Percentiles rank a stretch among this genome's conserved stretches.
Evolutionary conservation across 768 basidiomycete genomes (phyloP).

Genomic region (Agrocybe pediades): DNA sequence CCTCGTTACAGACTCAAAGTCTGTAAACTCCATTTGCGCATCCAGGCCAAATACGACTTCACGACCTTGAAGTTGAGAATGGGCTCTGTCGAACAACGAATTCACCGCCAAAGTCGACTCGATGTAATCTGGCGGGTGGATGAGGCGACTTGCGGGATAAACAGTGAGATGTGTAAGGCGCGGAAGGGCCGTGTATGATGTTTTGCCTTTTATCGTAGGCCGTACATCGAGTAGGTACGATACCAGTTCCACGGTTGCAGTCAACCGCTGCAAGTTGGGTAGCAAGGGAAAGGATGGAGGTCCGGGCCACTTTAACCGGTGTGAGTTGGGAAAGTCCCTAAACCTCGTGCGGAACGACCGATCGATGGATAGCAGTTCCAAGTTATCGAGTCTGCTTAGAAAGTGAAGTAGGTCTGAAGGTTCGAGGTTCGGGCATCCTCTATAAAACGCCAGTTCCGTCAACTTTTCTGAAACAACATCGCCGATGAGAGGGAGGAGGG

Average conservation of each 20-base stretch:
- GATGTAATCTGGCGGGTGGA: slow-evolving; percentile 19
- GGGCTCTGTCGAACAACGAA: slow-evolving; percentile 8
- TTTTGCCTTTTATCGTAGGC: neutral
- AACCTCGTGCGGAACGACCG: slow-evolving; percentile 18
- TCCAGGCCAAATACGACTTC: slow-evolving; percentile 11
- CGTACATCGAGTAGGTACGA: slow-evolving; percentile 11
- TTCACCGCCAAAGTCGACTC: slow-evolving; percentile 14
- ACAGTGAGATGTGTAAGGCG: slow-evolving; percentile 14
- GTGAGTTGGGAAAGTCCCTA: neutral
- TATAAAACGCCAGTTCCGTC: slow-evolving; percentile 16
- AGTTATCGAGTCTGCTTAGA: slow-evolving; percentile 10
- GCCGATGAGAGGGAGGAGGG: slow-evolving; percentile 18
- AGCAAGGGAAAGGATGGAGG: slow-evolving; percentile 2
- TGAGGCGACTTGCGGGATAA: slow-evolving; percentile 15
- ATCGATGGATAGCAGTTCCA: slow-evolving; percentile 17
- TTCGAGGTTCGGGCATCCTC: slow-evolving; percentile 17
- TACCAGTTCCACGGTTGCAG: slow-evolving; percentile 16
- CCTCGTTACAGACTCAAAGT: slow-evolving; percentile 12
- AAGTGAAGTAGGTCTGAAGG: slow-evolving; percentile 17
- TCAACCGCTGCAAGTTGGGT: slow-evolving; percentile 12
- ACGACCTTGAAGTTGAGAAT: neutral
- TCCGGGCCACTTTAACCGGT: neutral
- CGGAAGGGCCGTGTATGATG: neutral
- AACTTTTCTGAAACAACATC: slow-evolving; percentile 14
- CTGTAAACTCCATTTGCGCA: slow-evolving; percentile 20